Evolutionary conservation across 139 green algal species (phyloP), one percentile per base, ranked within the genome.

Genomic region (Chlamydomonas sp.): DNA sequence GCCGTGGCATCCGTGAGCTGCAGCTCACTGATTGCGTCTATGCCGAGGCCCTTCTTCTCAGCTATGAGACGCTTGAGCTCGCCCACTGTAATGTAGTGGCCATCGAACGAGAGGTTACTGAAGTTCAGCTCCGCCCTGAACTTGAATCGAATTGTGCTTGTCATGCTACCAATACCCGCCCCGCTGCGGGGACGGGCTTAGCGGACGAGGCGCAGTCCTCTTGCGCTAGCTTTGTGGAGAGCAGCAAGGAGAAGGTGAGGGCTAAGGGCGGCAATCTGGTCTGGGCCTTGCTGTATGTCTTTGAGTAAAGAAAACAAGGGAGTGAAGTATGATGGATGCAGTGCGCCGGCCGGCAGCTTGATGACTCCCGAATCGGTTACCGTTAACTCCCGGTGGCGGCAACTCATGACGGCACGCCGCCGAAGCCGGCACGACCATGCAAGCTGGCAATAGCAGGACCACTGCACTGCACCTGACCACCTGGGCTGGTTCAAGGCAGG

Each of bases 61-160:
- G 96, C 95, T 63, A 98, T 96, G 9, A 97, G 83, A 2, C 91
- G 92, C 88, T 97, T 97, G 18, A 98, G 89, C 85, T 98, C 96
- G 57, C 91, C 91, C 3, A 96, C 94, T 62, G 89, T 94, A 6
- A 98, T 93, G 62, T 96, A 95, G 74, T 93, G 86, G 59, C 96
- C 96, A 57, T 97, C 93, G 87, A 98, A 98, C 0, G 68, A 76
- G 10, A 98, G 86, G 1, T 80, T 90, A 57, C 97, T 94, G 85
- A 92, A 92, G 1, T 77, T 80, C 15, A 94, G 92, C 60, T 87
- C 82, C 4, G 90, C 87, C 64, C 93, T 93, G 87, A 97, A 97
- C 89, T 97, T 96, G 85, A 96, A 97, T 18, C 91, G 86, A n/a
- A 97, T 88, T 1, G 62, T 84, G 61, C 83, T 86, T 1, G 78